Evolutionary conservation across 305 asterid species (phyloP).

Genomic region (Solanum aculeatissimum): DNA sequence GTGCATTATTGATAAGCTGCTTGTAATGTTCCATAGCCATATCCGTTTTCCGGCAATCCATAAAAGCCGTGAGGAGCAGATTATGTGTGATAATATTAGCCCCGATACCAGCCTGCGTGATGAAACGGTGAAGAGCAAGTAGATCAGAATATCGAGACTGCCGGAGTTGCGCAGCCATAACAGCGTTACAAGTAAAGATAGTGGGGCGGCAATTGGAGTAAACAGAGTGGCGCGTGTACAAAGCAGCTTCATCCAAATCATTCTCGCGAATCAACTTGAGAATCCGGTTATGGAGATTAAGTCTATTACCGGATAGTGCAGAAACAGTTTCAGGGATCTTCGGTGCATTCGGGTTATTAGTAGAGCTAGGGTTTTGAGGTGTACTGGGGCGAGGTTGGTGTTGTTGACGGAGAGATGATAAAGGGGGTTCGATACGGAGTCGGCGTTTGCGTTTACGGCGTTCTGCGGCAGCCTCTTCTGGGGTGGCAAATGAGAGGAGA

Average conservation of each 20-base stretch:
- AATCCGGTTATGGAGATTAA: constrained; percentile 59
- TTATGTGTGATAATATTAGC: constrained; percentile 66
- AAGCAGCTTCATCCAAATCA: constrained; percentile 85
- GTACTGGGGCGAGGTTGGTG: constrained; percentile 33
- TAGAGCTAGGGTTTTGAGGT: constrained; percentile 26
- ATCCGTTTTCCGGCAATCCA: constrained; percentile 79
- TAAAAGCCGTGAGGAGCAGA: constrained; percentile 60
- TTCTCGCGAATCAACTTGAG: constrained; percentile 72
- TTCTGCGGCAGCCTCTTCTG: constrained; percentile 95
- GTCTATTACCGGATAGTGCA: constrained; percentile 58
- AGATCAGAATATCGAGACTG: constrained; percentile 69
- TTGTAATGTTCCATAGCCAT: constrained; percentile 85
- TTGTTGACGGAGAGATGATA: constrained; percentile 61
- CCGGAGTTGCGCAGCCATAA: constrained; percentile 74
- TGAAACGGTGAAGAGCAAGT: constrained; percentile 78
- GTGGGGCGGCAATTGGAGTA: constrained; percentile 90
- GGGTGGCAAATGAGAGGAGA: constrained; percentile 76
- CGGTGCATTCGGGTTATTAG: constrained; percentile 65
- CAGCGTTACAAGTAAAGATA: constrained; percentile 68
- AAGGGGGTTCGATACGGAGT: constrained; percentile 82
- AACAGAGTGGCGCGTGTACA: constrained; percentile 77
- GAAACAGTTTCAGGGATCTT: constrained; percentile 81
- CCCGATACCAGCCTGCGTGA: constrained; percentile 84
- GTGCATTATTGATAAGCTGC: constrained; percentile 64
- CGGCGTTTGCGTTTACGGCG: constrained; percentile 87